Conservation (phyloP, 192 early-diverging fungal species). For the Funneliformis geosporum region DNA sequence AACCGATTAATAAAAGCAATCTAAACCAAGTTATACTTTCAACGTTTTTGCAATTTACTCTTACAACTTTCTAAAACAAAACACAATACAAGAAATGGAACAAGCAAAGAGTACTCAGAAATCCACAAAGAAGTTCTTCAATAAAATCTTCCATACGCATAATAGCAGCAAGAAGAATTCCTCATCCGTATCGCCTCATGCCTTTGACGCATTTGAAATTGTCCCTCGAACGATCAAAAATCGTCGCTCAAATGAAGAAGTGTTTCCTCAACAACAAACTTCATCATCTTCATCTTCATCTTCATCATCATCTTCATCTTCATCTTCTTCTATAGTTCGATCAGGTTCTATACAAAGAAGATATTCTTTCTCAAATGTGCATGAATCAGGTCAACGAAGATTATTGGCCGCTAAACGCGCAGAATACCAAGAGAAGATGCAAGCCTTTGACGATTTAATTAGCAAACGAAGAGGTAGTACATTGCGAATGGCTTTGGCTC, state of each 20-base stretch:
- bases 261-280: no score
- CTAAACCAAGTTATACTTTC: no score
- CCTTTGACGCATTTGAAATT: neutral
- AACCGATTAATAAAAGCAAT: no score
- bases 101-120: neutral
- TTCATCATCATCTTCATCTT: no score
- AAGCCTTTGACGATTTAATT: constrained; percentile 46
- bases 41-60: no score
- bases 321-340: neutral
- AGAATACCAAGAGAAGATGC: constrained; percentile 41
- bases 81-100: constrained; percentile 1
- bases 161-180: neutral
- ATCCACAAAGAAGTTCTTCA: constrained; percentile 18
- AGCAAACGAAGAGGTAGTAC: constrained; percentile 44
- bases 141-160: constrained; percentile 12
- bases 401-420: constrained; percentile 13
- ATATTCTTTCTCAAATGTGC: constrained; percentile 23
- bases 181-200: neutral
- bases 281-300: no score
- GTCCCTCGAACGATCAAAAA: neutral
- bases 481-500: constrained; percentile 39
- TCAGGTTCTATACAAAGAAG: constrained; percentile 9
- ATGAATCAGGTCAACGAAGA: constrained; percentile 19
- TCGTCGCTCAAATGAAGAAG: neutral
- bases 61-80: neutral